Base-by-base conservation (phyloP, 2,329 filamentous ascomycete genomes). In the Clonostachys solani region DNA sequence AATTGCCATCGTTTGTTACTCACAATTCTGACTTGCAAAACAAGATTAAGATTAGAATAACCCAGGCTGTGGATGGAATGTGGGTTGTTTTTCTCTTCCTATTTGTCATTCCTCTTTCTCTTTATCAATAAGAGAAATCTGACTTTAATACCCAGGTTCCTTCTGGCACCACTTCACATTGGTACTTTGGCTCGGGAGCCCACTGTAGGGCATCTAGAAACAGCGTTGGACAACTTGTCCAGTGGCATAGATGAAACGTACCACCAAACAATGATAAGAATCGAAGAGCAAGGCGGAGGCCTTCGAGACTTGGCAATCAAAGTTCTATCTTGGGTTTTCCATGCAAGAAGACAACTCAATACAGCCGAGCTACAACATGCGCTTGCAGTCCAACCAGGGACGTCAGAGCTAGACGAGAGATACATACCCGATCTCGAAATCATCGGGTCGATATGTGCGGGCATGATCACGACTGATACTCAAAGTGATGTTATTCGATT, bases 331-430 rank as follows among this genome's bases (percentile, higher is more conserved):
- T 75, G 68, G 73, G 63, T 77, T 7, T 58, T 55, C 0, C 69
- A 47, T 19, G 60, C 69, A 0, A 62, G 52, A 42, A 57, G 62
- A 36, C 63, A 56, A 0, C 50, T 77, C 0, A 58, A 48, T 0
- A 54, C 49, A 0, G 2, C 16, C 1, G 69, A 75, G 43, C 60
- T 77, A 3, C 61, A 60, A 42, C 60, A 74, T 47, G 72, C 71
- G 0, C 57, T 78, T 15, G 71, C 66, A 0, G 52, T 70, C 0
- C 60, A 71, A 16, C 0, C 46, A 2, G 58, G 50, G 0, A 23
- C 55, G 3, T 1, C 41, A 1, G 43, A 57, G 1, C 42, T 74
- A 5, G 62, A 72, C 9, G 9, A 55, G 29, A 60, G 68, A 0
- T 64, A 67, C 15, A 16, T 71, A 1, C 50, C 60, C 0, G 50